Conservation (phyloP, 2,329 filamentous ascomycete genomes). For the Raffaelea albimanens region DNA sequence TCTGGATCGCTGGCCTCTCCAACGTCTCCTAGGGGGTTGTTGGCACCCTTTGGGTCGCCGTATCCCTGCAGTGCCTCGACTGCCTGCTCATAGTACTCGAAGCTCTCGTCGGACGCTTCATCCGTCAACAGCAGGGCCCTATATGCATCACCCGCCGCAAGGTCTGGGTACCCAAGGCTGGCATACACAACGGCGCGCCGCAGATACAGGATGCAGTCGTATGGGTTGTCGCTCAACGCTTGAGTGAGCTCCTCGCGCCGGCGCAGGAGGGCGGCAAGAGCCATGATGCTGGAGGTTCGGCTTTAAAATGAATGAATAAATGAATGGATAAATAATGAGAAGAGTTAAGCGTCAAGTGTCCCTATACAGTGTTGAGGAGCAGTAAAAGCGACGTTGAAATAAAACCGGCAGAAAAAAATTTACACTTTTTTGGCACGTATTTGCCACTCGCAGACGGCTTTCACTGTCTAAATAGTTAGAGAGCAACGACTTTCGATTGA, state of each 20-base stretch:
- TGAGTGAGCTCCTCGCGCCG: slow-evolving; percentile 50
- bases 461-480: too few species aligned
- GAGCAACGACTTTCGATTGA: too few species aligned
- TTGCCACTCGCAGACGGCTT: too few species aligned
- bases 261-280: slow-evolving; percentile 33
- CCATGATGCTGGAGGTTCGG: too few species aligned
- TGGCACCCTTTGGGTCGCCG: slow-evolving; percentile 17
- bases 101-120: slow-evolving; percentile 66
- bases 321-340: too few species aligned
- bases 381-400: too few species aligned
- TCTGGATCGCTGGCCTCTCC: slow-evolving; percentile 2
- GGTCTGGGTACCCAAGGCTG: slow-evolving; percentile 74
- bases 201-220: slow-evolving; percentile 56
- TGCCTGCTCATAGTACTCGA: slow-evolving; percentile 71
- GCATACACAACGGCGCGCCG: slow-evolving; percentile 64
- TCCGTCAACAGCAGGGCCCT: slow-evolving; percentile 80
- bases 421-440: too few species aligned
- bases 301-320: too few species aligned
- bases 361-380: too few species aligned
- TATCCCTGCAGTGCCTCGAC: slow-evolving; percentile 39
- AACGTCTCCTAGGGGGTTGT: too few species aligned
- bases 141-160: slow-evolving; percentile 85
- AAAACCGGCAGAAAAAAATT: too few species aligned
- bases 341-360: too few species aligned
- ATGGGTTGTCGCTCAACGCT: slow-evolving; percentile 39